Conservation (phyloP, 140 eudicot species). For the Senecio squalidus region DNA sequence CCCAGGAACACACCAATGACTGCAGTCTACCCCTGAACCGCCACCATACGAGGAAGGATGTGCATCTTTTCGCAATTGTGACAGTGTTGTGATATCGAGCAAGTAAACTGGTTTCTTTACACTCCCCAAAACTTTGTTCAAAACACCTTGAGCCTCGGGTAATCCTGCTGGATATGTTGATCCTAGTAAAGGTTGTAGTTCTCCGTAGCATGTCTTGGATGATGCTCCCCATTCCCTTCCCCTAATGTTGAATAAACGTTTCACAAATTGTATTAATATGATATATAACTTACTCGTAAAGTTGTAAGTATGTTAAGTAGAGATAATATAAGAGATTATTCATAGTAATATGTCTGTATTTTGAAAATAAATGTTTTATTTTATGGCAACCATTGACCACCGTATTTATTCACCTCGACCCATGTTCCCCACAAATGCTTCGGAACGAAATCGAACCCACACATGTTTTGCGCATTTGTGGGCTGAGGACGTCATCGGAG, state of each 20-base stretch:
- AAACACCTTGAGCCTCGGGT: constrained; percentile 40
- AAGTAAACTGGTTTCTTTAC: constrained; percentile 48
- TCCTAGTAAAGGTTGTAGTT: constrained; percentile 49
- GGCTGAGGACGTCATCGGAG: no score
- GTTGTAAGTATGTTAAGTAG: no score
- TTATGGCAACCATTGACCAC: no score
- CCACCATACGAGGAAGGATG: constrained; percentile 63
- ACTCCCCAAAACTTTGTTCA: constrained; percentile 32
- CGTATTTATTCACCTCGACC: no score
- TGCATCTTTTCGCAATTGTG: constrained; percentile 68
- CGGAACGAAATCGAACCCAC: no score
- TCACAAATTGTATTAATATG: no score
- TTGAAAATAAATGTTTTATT: no score
- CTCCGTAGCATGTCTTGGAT: constrained; percentile 42
- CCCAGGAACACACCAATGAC: constrained; percentile 94
- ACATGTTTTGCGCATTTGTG: no score
- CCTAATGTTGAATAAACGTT: constrained; percentile 13
- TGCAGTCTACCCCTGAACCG: constrained; percentile 53
- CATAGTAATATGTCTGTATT: no score
- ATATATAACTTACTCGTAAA: no score
- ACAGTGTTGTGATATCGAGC: constrained; percentile 56
- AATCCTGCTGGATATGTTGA: constrained; percentile 57
- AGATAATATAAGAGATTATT: no score
- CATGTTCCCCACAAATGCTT: no score
- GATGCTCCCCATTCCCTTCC: constrained; percentile 53